Percentiles rank a stretch among this genome's conserved stretches.
Evolutionary conservation across 163 green algal genomes (phyloP).

Genomic region (Coccomyxa subellipsoidea): DNA sequence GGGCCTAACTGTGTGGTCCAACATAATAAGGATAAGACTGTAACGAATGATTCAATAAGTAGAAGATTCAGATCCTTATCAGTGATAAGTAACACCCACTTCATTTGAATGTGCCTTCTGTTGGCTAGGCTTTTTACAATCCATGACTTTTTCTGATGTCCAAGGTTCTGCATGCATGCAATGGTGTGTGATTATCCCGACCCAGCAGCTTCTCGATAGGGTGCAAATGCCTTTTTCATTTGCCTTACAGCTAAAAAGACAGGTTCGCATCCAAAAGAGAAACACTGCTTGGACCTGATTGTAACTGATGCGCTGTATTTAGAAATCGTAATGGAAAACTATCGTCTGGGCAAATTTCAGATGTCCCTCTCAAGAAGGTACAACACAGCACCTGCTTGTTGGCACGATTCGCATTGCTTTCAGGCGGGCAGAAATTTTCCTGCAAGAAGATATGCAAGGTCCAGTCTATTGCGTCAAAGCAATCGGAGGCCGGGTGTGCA

Average conservation of each 20-base stretch:
- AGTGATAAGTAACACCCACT: no score
- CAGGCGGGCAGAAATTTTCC: not conserved
- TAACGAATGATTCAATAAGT: no score
- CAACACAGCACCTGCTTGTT: not conserved
- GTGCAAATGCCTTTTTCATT: not conserved
- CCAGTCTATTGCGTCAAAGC: not conserved
- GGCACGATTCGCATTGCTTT: not conserved
- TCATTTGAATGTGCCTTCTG: not conserved
- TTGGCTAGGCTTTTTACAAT: not conserved
- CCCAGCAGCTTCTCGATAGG: not conserved
- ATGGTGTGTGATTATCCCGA: not conserved
- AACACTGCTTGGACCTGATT: no score
- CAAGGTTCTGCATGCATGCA: not conserved
- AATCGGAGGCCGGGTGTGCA: not conserved
- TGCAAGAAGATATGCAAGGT: not conserved
- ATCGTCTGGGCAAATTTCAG: no score
- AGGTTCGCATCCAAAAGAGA: no score
- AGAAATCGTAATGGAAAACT: no score
- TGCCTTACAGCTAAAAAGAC: not conserved
- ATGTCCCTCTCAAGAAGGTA: not conserved
- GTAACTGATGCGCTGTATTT: no score
- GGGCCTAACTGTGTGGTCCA: no score
- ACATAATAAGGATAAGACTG: no score
- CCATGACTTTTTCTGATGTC: not conserved
- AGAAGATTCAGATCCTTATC: no score